These are phyloP conservation scores for Lumnitzera littorea DNA, from an alignment of 345 rosid species.

Conservation along the genomic window DNA sequence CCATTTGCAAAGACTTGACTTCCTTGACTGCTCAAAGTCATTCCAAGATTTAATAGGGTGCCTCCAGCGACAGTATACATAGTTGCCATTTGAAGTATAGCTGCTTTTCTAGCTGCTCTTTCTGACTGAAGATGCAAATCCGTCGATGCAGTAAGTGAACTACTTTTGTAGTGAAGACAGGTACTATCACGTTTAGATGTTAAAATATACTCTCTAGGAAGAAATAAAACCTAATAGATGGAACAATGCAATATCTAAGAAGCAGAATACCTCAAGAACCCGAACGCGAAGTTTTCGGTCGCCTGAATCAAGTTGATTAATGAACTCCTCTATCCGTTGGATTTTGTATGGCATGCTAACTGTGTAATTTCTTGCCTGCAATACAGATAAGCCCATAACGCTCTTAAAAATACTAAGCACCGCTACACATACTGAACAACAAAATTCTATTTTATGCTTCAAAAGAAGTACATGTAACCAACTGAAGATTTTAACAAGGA, in stretches of 20 bases:
- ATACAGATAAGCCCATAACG: background rate
- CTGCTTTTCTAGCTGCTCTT: slow-evolving; percentile 83
- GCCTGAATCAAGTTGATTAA: slow-evolving; percentile 82
- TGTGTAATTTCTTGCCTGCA: slow-evolving; percentile 75
- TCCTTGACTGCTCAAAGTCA: slow-evolving; percentile 63
- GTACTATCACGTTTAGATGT: too few relatives aligned
- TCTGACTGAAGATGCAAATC: slow-evolving; percentile 46
- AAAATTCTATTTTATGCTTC: too few relatives aligned
- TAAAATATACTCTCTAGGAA: background rate
- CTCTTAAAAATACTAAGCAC: too few relatives aligned
- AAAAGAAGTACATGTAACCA: background rate
- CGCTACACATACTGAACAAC: background rate
- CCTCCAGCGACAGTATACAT: slow-evolving; percentile 81
- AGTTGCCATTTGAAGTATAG: slow-evolving; percentile 89
- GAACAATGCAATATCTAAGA: background rate
- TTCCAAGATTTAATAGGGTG: slow-evolving; percentile 71
- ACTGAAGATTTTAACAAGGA: background rate
- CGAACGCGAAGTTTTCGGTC: slow-evolving; percentile 89
- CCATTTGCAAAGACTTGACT: slow-evolving; percentile 60
- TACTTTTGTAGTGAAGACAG: background rate
- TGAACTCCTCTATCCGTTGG: slow-evolving; percentile 76
- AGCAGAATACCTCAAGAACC: slow-evolving; percentile 71
- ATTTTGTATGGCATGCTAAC: slow-evolving; percentile 85
- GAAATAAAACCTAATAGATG: background rate
- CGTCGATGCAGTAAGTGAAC: background rate